These are phyloP conservation scores for Solanum aculeatissimum DNA, from an alignment of 305 asterid species.

Conservation along the genomic window DNA sequence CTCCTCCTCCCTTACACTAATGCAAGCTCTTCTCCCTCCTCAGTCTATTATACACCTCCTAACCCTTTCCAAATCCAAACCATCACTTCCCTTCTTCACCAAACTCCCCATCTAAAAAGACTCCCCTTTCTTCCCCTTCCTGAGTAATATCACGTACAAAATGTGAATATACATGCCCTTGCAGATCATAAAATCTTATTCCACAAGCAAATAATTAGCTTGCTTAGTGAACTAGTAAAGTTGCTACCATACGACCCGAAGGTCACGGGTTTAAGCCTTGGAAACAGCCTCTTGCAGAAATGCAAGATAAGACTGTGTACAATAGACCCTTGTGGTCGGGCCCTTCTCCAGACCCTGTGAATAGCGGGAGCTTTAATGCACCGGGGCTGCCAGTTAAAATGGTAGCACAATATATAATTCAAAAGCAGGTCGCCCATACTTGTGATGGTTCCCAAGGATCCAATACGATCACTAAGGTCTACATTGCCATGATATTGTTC, in stretches of 20 bases:
- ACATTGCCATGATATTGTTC: not conserved
- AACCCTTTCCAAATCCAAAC: not conserved
- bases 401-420: not conserved
- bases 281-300: too few relatives aligned
- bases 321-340: too few relatives aligned
- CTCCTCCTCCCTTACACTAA: not conserved
- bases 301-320: too few relatives aligned
- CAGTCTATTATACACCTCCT: not conserved
- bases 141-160: not conserved
- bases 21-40: not conserved
- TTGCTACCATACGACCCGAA: too few relatives aligned
- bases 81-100: not conserved
- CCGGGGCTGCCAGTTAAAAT: not conserved
- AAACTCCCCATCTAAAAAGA: not conserved
- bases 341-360: too few relatives aligned
- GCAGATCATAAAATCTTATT: not conserved
- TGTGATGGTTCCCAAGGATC: not conserved
- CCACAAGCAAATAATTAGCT: not conserved
- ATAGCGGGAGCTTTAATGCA: too few relatives aligned
- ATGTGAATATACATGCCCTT: not conserved
- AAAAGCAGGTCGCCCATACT: not conserved
- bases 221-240: too few relatives aligned
- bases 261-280: too few relatives aligned
- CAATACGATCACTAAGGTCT: not conserved
- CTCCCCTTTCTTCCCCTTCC: not conserved